A percentile compares a stretch with the other conserved stretches of the same genome.
These are phyloP conservation scores for Kalmusia sp. DNA, from an alignment of 2,329 filamentous ascomycete genomes.

Conservation along the genomic window DNA sequence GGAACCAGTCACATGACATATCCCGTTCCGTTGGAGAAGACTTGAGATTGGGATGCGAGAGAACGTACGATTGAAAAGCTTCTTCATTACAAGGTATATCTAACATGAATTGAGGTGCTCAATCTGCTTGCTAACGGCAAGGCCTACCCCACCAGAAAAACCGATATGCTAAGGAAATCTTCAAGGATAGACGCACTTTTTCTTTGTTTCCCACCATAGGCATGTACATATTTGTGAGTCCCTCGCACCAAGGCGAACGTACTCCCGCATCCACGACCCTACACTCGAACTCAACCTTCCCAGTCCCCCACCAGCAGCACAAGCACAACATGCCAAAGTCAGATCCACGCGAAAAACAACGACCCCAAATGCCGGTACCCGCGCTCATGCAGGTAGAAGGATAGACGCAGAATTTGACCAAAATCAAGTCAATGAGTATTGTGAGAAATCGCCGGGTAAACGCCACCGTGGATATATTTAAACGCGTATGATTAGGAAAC, in stretches of 20 bases:
- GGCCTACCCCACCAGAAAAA: neutral
- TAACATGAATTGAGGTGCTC: neutral
- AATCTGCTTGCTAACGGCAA: neutral
- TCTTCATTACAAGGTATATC: neutral
- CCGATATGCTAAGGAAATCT: neutral
- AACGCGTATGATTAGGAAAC: too few species aligned
- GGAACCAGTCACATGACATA: too few species aligned
- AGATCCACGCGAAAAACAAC: neutral
- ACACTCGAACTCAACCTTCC: too few species aligned
- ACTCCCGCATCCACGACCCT: neutral
- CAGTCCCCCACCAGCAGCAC: neutral
- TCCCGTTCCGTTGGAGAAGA: too few species aligned
- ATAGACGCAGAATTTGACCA: neutral
- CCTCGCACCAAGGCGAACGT: neutral
- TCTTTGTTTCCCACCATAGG: neutral
- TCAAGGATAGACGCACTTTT: neutral
- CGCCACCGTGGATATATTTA: constrained; percentile 7
- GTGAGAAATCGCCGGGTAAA: constrained; percentile 3
- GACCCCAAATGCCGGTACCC: neutral
- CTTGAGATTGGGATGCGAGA: too few species aligned
- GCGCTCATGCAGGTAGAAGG: constrained; percentile 1
- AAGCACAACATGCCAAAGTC: neutral
- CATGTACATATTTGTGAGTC: neutral
- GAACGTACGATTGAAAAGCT: too few species aligned
- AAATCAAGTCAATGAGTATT: neutral